Conservation (phyloP, 331 rosid species). For the Prunus yedoensis region DNA sequence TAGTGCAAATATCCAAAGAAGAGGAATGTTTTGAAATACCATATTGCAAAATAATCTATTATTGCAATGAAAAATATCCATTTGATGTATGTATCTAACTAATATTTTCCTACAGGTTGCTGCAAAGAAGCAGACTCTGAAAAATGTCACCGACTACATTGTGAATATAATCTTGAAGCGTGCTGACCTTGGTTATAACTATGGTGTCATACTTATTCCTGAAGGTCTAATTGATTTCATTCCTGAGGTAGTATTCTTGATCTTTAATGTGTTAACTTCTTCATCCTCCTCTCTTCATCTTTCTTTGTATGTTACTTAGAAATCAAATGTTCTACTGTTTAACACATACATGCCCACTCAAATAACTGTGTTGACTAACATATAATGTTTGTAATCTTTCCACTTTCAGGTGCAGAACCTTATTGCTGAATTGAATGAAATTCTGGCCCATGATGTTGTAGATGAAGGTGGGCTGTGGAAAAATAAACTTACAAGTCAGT, state of each 20-base stretch:
- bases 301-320: background rate
- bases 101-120: conserved; percentile 69
- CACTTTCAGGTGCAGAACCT: conserved; percentile 82
- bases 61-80: background rate
- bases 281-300: background rate
- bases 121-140: conserved; percentile 84
- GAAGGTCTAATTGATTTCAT: conserved; percentile 98
- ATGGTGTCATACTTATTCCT: conserved; percentile 96
- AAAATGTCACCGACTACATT: conserved; percentile 90
- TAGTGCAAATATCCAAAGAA: background rate
- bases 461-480: conserved; percentile 92
- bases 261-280: background rate
- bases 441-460: conserved; percentile 71
- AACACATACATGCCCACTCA: background rate
- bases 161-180: conserved; percentile 79
- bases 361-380: conserved; percentile 15
- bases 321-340: background rate
- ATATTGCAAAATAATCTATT: background rate
- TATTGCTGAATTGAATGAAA: conserved; percentile 92
- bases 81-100: conserved; percentile 14
- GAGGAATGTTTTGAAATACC: background rate
- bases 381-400: conserved; percentile 14
- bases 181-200: conserved; percentile 67
- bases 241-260: conserved; percentile 74
- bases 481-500: conserved; percentile 77